These are phyloP conservation scores for Fusarium graminum DNA, from an alignment of 2,329 filamentous ascomycete genomes.

Conservation along the genomic window DNA sequence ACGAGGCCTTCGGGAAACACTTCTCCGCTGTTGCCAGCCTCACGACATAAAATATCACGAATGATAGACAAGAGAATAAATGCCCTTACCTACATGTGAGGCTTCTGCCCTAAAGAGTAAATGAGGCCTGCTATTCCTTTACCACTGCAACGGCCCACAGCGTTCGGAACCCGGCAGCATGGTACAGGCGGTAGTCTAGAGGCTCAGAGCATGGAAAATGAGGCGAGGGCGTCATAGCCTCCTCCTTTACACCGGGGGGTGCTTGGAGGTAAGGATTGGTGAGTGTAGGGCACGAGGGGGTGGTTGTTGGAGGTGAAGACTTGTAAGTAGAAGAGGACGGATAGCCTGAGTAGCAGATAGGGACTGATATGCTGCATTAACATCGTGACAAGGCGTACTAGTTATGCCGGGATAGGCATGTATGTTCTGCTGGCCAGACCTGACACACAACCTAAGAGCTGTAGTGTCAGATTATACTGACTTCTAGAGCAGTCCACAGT, in stretches of 20 bases:
- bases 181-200: constrained; percentile 2
- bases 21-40: constrained; percentile 24
- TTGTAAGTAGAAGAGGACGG: neutral
- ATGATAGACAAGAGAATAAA: neutral
- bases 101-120: neutral
- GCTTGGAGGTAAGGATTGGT: neutral
- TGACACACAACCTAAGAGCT: neutral
- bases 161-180: constrained; percentile 23
- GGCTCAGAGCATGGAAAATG: constrained; percentile 3
- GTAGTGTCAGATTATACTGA: neutral
- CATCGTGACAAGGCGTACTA: constrained; percentile 9
- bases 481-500: neutral
- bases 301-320: neutral
- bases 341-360: too few relatives aligned
- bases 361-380: too few relatives aligned
- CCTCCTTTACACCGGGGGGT: neutral
- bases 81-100: constrained; percentile 3
- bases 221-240: constrained; percentile 12
- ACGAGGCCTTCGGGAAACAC: constrained; percentile 4
- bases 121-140: constrained; percentile 12
- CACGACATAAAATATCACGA: neutral
- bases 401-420: neutral
- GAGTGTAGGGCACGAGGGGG: neutral
- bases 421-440: neutral
- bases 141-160: constrained; percentile 12